A percentile compares a stretch with the other conserved stretches of the same genome.
Conservation (phyloP, 169 alveolate genomes). For the Amoebophrya sp. region DNA sequence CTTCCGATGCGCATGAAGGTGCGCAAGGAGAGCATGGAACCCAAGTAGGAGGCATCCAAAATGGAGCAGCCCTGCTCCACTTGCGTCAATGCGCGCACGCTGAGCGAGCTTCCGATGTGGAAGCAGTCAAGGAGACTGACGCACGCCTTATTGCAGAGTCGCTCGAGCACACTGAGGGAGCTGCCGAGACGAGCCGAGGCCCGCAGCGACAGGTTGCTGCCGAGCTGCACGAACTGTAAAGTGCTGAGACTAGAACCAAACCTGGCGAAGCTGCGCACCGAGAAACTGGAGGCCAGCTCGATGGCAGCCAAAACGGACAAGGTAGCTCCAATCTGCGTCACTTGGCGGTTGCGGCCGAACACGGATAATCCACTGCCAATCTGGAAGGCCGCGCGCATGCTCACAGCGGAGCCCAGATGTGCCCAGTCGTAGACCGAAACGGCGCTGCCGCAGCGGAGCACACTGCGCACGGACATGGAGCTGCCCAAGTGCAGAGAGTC, state of each 20-base stretch:
- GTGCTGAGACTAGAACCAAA: not conserved
- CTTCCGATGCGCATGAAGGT: constrained; percentile 1
- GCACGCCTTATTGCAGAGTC: not conserved
- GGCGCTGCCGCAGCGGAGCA: not conserved
- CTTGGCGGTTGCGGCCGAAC: not conserved
- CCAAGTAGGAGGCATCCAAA: not conserved
- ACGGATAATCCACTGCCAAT: constrained; percentile 23
- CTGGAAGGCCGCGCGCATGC: not conserved
- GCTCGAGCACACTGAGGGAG: not conserved
- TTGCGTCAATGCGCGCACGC: not conserved
- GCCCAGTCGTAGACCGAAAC: not conserved
- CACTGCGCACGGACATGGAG: constrained; percentile 11
- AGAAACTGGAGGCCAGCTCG: not conserved
- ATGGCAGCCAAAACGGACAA: not conserved
- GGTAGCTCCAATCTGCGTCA: constrained; percentile 11
- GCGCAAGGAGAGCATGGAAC: constrained; percentile 18
- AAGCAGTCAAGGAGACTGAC: not conserved
- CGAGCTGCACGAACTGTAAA: not conserved
- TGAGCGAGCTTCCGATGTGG: not conserved
- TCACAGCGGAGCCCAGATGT: not conserved
- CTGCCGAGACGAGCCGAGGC: not conserved
- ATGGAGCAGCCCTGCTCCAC: not conserved
- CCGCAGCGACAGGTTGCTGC: not conserved
- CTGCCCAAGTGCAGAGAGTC: not conserved
- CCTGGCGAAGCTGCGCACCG: constrained; percentile 5